Evolutionary conservation across 2,329 filamentous ascomycete species (phyloP).

Genomic region (Cladosporium sp.): DNA sequence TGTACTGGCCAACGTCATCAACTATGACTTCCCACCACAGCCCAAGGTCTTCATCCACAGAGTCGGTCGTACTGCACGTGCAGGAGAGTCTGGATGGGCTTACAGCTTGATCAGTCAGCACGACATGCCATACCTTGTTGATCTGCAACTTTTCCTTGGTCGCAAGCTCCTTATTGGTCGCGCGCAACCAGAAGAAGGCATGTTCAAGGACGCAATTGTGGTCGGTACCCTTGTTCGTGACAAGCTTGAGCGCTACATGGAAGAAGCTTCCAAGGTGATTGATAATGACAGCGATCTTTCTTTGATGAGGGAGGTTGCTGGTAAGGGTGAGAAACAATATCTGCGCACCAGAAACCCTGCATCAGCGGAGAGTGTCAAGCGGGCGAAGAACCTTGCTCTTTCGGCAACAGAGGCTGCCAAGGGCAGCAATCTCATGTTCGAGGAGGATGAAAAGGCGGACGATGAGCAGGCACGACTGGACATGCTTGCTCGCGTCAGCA

Average conservation of each 20-base stretch:
- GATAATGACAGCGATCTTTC: constrained; percentile 70
- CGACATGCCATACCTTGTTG: constrained; percentile 86
- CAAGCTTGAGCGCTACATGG: constrained; percentile 68
- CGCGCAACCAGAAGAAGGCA: constrained; percentile 53
- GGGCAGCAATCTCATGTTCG: constrained; percentile 75
- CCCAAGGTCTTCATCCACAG: constrained; percentile 96
- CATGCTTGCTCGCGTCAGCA: constrained; percentile 84
- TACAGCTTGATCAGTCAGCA: constrained; percentile 87
- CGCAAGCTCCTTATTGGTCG: constrained; percentile 74
- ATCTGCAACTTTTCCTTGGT: constrained; percentile 92
- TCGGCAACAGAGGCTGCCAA: constrained; percentile 61
- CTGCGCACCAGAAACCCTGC: constrained; percentile 85
- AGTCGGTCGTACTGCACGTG: constrained; percentile 91
- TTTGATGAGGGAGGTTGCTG: constrained; percentile 66
- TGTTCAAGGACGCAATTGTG: constrained; percentile 78
- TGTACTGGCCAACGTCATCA: constrained; percentile 92
- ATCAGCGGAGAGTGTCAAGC: constrained; percentile 82
- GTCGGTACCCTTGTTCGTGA: constrained; percentile 73
- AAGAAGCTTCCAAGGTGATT: constrained; percentile 78
- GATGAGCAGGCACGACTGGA: constrained; percentile 70
- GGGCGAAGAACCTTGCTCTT: constrained; percentile 69
- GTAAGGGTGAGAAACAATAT: constrained; percentile 90
- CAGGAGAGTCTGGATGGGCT: constrained; percentile 87
- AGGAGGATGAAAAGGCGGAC: constrained; percentile 54
- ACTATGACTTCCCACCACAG: constrained; percentile 96